Conservation (phyloP, 805 yeast species). For the Candida yuanshanica region DNA sequence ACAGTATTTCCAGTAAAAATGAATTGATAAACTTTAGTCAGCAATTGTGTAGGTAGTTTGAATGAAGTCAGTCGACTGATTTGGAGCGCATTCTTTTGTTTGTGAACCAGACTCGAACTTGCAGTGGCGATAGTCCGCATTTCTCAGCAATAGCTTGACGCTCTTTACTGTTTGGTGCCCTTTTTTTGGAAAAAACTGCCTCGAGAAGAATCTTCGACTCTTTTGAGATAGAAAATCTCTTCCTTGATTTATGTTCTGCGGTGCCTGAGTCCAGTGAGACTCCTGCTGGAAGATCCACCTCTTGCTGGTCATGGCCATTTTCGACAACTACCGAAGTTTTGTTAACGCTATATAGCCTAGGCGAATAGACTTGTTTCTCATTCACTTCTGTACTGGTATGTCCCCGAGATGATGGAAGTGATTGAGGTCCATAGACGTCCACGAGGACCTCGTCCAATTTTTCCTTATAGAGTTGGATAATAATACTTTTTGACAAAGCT, state of each 20-base stretch:
- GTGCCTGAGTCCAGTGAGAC: background rate
- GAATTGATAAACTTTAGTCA: too few species aligned
- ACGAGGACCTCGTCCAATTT: background rate
- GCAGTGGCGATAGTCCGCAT: conserved; percentile 24
- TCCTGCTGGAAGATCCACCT: background rate
- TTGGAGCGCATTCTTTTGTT: conserved; percentile 27
- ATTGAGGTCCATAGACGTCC: background rate
- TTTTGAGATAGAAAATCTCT: conserved; percentile 9
- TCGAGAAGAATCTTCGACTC: conserved; percentile 15
- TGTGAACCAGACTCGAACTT: conserved; percentile 32
- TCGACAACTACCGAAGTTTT: background rate
- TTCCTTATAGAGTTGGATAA: background rate
- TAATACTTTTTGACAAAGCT: too few species aligned
- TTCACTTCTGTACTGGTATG: background rate
- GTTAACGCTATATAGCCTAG: background rate
- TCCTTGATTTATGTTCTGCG: background rate
- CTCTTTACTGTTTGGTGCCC: conserved; percentile 26
- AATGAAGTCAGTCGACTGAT: background rate
- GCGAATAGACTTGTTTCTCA: background rate
- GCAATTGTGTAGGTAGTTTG: too few species aligned
- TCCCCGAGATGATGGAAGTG: background rate
- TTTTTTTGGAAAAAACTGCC: conserved; percentile 16
- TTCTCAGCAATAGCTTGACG: conserved; percentile 25
- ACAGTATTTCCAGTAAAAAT: too few species aligned
- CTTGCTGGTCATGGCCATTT: too few species aligned